These are phyloP conservation scores for Septoria petroselini DNA, from an alignment of 2,329 filamentous ascomycete genomes.

Conservation along the genomic window DNA sequence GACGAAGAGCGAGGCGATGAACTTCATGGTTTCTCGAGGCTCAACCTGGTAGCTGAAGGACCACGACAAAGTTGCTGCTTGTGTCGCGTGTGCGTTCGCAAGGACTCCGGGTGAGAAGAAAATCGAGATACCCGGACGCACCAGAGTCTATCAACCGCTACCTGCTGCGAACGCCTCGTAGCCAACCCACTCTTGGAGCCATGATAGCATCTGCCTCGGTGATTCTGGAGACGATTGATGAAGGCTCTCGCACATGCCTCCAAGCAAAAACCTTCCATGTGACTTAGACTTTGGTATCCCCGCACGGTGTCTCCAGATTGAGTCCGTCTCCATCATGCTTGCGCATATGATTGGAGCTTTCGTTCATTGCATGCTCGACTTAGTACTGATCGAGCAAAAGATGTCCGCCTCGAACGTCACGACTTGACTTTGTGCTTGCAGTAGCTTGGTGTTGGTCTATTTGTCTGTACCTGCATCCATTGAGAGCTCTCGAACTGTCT, in stretches of 20 bases:
- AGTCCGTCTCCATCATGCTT: not conserved
- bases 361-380: not conserved
- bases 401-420: conserved; percentile 3
- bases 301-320: conserved; percentile 7
- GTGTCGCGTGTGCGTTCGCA: conserved; percentile 11
- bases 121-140: conserved; percentile 7
- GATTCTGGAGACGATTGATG: conserved; percentile 1
- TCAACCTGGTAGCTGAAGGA: not conserved
- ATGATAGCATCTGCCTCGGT: conserved; percentile 6
- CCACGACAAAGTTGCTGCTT: not conserved
- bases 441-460: not conserved
- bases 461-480: conserved; percentile 9
- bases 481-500: not conserved
- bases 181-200: conserved; percentile 1
- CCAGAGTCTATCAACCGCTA: conserved; percentile 10
- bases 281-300: conserved; percentile 4
- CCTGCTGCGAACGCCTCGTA: conserved; percentile 9
- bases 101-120: conserved; percentile 4
- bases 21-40: conserved; percentile 15
- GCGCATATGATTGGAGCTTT: not conserved
- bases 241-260: conserved; percentile 6
- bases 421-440: not conserved
- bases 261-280: not conserved
- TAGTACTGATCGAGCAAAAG: not conserved
- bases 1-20: conserved; percentile 13